Conservation (phyloP, 331 rosid species). For the Rosa hybrid region DNA sequence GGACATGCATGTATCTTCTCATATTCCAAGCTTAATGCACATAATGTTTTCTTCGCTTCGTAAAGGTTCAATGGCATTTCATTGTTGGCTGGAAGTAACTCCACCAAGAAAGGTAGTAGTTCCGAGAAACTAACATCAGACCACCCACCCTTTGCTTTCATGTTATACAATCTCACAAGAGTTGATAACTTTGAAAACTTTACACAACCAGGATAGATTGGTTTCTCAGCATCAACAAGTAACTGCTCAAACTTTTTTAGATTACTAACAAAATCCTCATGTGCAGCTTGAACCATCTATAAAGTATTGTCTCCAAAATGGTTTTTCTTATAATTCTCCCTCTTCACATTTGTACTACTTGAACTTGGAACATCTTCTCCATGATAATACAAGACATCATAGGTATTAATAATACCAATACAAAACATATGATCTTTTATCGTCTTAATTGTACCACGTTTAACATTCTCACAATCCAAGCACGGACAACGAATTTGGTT, state of each 20-base stretch:
- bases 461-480: no score
- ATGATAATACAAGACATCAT: no score
- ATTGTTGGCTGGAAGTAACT: conserved; percentile 9
- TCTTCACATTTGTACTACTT: no score
- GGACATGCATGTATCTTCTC: conserved; percentile 2
- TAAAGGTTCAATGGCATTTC: not conserved
- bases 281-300: not conserved
- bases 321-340: no score
- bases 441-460: no score
- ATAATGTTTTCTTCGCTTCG: not conserved
- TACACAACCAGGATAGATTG: not conserved
- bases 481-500: no score
- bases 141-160: conserved; percentile 2
- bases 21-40: conserved; percentile 11
- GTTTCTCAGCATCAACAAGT: not conserved
- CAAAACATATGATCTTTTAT: no score
- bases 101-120: not conserved
- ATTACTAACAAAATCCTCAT: no score
- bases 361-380: no score
- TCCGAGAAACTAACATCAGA: not conserved
- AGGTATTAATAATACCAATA: no score
- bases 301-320: not conserved
- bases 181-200: not conserved
- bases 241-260: not conserved
- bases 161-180: not conserved